Percentiles rank a stretch among this genome's conserved stretches.
Conservation (phyloP, 352 stramenopile species). For the Plasmopara muralis region DNA sequence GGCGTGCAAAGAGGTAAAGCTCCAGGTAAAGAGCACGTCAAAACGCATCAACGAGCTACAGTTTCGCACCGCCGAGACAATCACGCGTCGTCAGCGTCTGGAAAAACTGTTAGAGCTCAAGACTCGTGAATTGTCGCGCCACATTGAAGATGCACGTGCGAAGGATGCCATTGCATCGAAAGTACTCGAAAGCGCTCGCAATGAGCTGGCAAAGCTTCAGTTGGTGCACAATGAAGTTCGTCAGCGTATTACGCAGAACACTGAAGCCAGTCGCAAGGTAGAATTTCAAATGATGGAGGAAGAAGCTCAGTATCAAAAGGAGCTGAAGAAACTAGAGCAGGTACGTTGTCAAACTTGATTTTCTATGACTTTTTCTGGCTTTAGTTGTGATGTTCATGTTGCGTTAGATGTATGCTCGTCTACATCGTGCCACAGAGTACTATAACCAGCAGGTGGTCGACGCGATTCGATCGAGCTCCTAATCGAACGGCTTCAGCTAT, state of each 20-base stretch:
- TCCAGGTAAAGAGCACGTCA: constrained; percentile 54
- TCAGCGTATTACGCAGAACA: constrained; percentile 45
- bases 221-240: constrained; percentile 37
- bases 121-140: constrained; percentile 55
- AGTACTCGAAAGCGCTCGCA: constrained; percentile 42
- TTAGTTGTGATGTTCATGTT: constrained; percentile 3
- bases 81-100: constrained; percentile 60
- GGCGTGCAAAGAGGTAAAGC: constrained; percentile 62
- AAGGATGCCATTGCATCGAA: constrained; percentile 57
- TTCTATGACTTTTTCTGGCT: background rate
- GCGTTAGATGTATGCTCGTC: constrained; percentile 54
- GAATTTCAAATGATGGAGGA: constrained; percentile 63
- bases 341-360: constrained; percentile 14
- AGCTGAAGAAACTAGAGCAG: constrained; percentile 58
- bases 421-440: constrained; percentile 52
- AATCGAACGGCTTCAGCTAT: background rate
- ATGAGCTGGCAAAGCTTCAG: constrained; percentile 54
- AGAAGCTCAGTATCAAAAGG: constrained; percentile 53
- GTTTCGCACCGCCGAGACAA: constrained; percentile 39
- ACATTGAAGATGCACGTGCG: constrained; percentile 52
- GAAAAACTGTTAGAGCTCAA: constrained; percentile 71
- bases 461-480: constrained; percentile 27
- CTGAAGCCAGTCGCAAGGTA: constrained; percentile 47
- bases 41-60: constrained; percentile 48
- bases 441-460: constrained; percentile 66